Evolutionary conservation across 1,139 yeast species (phyloP).

Genomic region (Hemisphaericaspora xylofermentans): DNA sequence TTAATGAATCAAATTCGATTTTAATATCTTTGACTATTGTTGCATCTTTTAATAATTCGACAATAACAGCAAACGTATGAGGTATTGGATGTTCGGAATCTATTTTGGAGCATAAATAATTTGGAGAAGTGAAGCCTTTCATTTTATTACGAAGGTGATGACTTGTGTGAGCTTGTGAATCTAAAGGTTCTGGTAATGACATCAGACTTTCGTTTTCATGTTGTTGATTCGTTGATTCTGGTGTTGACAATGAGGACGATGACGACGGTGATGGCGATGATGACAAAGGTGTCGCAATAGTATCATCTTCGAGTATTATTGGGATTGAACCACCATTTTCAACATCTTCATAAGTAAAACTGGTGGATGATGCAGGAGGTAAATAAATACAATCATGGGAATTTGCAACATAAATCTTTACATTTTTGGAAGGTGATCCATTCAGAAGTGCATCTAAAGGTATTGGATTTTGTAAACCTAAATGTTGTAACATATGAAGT

Average conservation of each 20-base stretch:
- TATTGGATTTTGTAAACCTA: constrained; percentile 44
- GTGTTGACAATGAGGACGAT: no score
- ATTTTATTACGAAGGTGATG: constrained; percentile 8
- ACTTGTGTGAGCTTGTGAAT: background rate
- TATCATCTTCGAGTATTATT: constrained; percentile 7
- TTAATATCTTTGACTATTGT: constrained; percentile 28
- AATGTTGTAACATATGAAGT: constrained; percentile 29
- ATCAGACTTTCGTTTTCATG: background rate
- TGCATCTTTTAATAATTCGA: constrained; percentile 38
- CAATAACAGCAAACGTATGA: constrained; percentile 45
- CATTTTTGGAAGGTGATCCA: constrained; percentile 28
- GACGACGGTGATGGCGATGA: no score
- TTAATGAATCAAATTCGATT: constrained; percentile 34
- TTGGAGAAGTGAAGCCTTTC: constrained; percentile 32
- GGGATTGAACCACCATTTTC: constrained; percentile 37
- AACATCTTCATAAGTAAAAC: constrained; percentile 47
- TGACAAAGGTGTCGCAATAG: no score
- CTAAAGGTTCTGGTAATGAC: constrained; percentile 1
- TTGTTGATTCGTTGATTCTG: background rate
- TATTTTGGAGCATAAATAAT: constrained; percentile 40
- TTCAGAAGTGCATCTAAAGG: constrained; percentile 29
- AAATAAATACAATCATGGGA: constrained; percentile 43
- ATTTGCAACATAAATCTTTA: constrained; percentile 39
- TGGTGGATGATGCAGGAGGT: constrained; percentile 43
- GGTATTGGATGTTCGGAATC: constrained; percentile 46